These are phyloP conservation scores for Clarireedia monteithiana DNA, from an alignment of 2,329 filamentous ascomycete genomes.

Conservation along the genomic window DNA sequence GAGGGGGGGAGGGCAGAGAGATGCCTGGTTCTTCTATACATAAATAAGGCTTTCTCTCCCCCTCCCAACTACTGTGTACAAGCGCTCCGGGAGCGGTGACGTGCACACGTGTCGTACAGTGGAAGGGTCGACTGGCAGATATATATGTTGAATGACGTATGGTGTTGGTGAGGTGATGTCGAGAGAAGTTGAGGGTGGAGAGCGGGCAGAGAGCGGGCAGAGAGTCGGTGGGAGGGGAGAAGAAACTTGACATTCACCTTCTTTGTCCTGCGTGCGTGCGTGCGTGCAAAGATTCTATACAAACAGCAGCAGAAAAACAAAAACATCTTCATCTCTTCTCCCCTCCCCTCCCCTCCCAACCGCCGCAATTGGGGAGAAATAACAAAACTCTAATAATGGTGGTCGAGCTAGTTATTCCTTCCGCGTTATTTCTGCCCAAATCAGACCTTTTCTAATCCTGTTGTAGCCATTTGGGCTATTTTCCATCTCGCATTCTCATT, in stretches of 20 bases:
- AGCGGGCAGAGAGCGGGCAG: too few species aligned
- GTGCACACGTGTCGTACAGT: conserved; percentile 11
- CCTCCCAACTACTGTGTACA: not conserved
- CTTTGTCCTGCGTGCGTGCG: too few species aligned
- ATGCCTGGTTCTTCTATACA: conserved; percentile 1
- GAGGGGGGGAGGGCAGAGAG: too few species aligned
- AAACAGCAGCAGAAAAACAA: too few species aligned
- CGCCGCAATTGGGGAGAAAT: not conserved
- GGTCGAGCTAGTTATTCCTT: not conserved
- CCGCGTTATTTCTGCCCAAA: not conserved
- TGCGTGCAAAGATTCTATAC: too few species aligned
- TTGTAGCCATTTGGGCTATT: not conserved
- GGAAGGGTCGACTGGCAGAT: not conserved
- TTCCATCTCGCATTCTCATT: not conserved
- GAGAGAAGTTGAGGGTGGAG: too few species aligned
- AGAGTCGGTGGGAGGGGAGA: too few species aligned
- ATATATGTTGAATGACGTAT: conserved; percentile 3
- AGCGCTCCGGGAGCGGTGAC: not conserved
- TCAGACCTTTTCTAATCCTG: not conserved
- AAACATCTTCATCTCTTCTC: too few species aligned
- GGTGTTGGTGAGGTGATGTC: too few species aligned
- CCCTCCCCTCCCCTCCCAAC: not conserved
- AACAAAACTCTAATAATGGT: not conserved
- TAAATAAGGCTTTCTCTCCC: not conserved
- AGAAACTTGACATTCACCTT: too few species aligned